Conservation (phyloP, 2,329 filamentous ascomycete genomes). For the Proliferodiscus dingleyae region DNA sequence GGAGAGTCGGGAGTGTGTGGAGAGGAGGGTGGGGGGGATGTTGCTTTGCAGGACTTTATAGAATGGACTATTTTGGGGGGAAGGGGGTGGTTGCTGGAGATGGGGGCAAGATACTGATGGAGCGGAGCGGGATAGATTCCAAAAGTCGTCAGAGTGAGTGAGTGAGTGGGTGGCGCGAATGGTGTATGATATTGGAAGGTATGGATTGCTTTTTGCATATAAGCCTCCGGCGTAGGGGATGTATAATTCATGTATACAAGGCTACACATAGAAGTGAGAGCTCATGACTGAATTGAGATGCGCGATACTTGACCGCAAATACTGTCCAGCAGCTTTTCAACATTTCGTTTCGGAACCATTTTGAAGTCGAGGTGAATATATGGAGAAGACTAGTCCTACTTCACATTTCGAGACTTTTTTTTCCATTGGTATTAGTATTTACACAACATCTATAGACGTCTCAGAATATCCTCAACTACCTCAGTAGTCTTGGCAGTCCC, state of each 20-base stretch:
- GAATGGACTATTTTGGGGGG: slow-evolving; percentile 3
- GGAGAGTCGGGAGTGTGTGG: slow-evolving; percentile 66
- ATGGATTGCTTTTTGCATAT: too few species aligned
- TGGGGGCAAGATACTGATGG: background rate
- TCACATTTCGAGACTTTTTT: background rate
- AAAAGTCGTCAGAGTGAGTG: too few species aligned
- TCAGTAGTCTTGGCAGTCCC: slow-evolving; percentile 81
- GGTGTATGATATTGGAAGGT: slow-evolving; percentile 20
- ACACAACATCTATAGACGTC: slow-evolving; percentile 57
- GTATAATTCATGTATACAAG: too few species aligned
- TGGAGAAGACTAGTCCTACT: background rate
- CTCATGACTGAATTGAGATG: too few species aligned
- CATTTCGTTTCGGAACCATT: too few species aligned
- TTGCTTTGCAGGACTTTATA: slow-evolving; percentile 57
- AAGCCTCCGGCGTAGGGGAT: too few species aligned
- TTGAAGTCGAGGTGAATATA: background rate
- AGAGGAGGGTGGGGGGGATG: slow-evolving; percentile 64
- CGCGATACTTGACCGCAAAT: too few species aligned
- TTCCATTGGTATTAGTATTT: slow-evolving; percentile 2
- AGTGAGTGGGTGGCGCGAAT: too few species aligned
- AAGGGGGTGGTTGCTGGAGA: background rate
- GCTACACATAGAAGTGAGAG: too few species aligned
- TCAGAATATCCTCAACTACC: slow-evolving; percentile 82
- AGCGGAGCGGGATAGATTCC: background rate
- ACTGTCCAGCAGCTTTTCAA: too few species aligned